Base-by-base conservation (phyloP, 176 grass and related monocot genomes). In the Calamus simplicifolius region DNA sequence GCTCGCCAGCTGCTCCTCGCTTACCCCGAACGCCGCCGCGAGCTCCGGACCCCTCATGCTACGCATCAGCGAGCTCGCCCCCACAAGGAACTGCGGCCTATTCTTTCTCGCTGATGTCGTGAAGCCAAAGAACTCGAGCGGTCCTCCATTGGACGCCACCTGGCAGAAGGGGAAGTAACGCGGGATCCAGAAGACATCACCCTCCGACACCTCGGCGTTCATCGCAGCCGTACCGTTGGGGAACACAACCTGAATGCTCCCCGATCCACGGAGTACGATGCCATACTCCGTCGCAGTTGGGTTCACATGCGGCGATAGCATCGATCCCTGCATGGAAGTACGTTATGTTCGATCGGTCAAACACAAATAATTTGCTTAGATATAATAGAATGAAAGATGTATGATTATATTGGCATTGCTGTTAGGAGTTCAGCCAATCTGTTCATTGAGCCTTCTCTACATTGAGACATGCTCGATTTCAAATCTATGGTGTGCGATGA, bases 171-270 rank as follows among this genome's bases (percentile, higher is more conserved):
- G 60, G 38, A 19, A 49, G 29, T 63, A 63, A 38, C 60, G 60
- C n/a, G 60, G 60, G 18, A 63, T 48, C 60, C 60, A 43, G 60
- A 63, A 63, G 17, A 63, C 60, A 18, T 63, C 60, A 10, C 60
- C 60, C 17, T 48, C 60, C 17, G 60, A 48, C 35, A 63, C 60
- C 38, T 49, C 4, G 2, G 60, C 60, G 29, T 49, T 48, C 35
- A 63, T 49, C n/a, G 60, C 60, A 1, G 31, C 12, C 2, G 60
- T 23, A 6, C 60, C 60, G 7, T 63, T 63, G 31, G 60, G 60
- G 29, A 49, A 63, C 29, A 49, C 60, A 12, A 63, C 38, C 35
- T 63, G 35, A 13, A 63, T 63, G 6, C 29, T 48, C 4, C 60
- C 60, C 18, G 60, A 48, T n/a, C 60, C 60, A 18, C 30, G 43